Evolutionary conservation across 495 filamentous ascomycete genomes (phyloP), one percentile per base, ranked within the genome.

Genomic region (Clohesyomyces aquaticus): DNA sequence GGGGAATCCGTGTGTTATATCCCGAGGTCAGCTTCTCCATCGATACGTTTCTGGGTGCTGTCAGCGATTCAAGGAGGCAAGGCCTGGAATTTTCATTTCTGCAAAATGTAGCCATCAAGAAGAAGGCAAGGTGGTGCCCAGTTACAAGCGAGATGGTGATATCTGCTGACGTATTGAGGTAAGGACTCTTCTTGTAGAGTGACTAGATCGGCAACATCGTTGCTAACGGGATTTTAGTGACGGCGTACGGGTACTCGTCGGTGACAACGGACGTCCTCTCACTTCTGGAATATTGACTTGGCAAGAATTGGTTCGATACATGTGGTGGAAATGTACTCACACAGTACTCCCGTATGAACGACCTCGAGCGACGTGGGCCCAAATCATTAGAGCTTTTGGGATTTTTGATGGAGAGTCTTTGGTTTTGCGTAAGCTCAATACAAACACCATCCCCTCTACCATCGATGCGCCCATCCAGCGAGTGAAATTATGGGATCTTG

Each of bases 321-420:
- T 9, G 35, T 41, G 35, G 35, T 41, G 35, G 35, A 9, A 9
- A n/a, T n/a, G 9, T n/a, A 41, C 9, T 9, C 35, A 41, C 35
- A 9, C 35, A 41, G 9, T 41, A n/a, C n/a, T 41, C 35, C 9
- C n/a, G n/a, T n/a, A n/a, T 41, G 35, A 41, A 9, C 9, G 9
- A n/a, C 53, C 53, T 14, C 11, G 53, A 21, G 53, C 53, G 4
- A 22, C 53, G 12, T 56, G 53, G 53, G 53, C 53, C 12, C 53
- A 56, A 25, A 42, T 56, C 18, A 11, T 56, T 25, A 4, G 9
- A 6, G 53, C 27, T 4, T 22, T 56, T 6, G 27, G 29, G 12
- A 43, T 56, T 25, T 25, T 8, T 12, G 28, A 41, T 11, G 22
- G 4, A 4, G 18, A 6, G 10, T 6, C 4, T 11, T 25, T 52